These are phyloP conservation scores for Pseudogymnoascus sp. DNA, from an alignment of 2,329 filamentous ascomycete species.

Conservation along the genomic window DNA sequence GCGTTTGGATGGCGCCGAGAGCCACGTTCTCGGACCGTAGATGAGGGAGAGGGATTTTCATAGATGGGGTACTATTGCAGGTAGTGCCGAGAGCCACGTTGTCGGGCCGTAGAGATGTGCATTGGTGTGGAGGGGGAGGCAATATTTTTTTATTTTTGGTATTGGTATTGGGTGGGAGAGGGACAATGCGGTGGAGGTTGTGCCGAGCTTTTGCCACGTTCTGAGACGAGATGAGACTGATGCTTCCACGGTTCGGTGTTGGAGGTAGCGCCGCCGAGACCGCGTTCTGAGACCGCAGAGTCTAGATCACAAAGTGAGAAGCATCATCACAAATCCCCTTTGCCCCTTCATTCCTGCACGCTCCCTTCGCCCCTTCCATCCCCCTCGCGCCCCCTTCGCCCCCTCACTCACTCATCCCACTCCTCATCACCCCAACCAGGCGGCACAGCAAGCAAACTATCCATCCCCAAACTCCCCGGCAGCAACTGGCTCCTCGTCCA, in stretches of 20 bases:
- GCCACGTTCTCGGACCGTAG: background rate
- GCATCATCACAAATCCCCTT: background rate
- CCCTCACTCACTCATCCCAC: background rate
- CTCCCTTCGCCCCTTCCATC: background rate
- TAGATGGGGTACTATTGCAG: background rate
- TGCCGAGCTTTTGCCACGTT: background rate
- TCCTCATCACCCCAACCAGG: background rate
- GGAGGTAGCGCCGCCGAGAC: no score
- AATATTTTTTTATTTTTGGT: background rate
- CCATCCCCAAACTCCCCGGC: background rate
- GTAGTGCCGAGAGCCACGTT: background rate
- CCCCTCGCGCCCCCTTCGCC: background rate
- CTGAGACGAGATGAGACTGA: no score
- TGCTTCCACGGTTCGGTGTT: no score
- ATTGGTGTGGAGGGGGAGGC: background rate
- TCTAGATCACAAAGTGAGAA: background rate
- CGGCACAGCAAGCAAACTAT: constrained; percentile 7
- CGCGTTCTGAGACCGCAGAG: background rate
- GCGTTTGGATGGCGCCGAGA: background rate
- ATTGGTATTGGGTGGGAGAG: background rate
- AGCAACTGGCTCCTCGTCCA: background rate
- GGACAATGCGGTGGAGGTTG: background rate
- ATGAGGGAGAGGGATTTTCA: background rate
- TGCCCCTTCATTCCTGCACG: background rate
- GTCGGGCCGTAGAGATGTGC: background rate